Evolutionary conservation across 164 flowering plant genomes (phyloP).

Genomic region (Litsea cubeba): DNA sequence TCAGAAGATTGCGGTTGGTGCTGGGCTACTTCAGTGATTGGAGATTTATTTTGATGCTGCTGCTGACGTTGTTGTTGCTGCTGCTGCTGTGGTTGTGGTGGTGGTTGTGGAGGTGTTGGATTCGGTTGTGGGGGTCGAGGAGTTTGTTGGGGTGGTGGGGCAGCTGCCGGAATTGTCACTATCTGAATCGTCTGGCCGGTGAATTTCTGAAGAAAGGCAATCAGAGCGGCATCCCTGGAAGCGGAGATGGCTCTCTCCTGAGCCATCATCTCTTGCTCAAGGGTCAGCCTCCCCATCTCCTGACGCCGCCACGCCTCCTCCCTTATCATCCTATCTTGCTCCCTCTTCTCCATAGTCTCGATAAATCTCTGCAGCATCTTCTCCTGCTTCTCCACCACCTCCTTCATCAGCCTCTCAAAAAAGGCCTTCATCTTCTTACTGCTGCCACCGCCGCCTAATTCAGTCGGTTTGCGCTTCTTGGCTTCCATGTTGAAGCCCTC

Average conservation of each 20-base stretch:
- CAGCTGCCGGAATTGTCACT: slow-evolving; percentile 7
- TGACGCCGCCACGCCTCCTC: slow-evolving; percentile 80
- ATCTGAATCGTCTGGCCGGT: slow-evolving; percentile 49
- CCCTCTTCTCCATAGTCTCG: slow-evolving; percentile 68
- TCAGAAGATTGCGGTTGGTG: slow-evolving; percentile 27
- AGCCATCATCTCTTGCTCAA: slow-evolving; percentile 58
- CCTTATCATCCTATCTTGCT: slow-evolving; percentile 58
- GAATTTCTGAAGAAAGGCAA: slow-evolving; percentile 57
- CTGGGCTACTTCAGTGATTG: slow-evolving; percentile 8
- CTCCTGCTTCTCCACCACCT: slow-evolving; percentile 75
- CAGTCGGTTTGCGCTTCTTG: slow-evolving; percentile 38
- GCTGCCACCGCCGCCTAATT: slow-evolving; percentile 12
- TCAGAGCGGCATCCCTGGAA: slow-evolving; percentile 58
- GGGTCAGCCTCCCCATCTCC: slow-evolving; percentile 48
- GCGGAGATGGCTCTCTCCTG: slow-evolving; percentile 66
- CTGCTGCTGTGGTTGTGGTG: slow-evolving; percentile 11
- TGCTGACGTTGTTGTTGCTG: slow-evolving; percentile 15
- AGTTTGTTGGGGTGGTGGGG: slow-evolving; percentile 6
- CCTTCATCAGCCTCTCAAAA: slow-evolving; percentile 57
- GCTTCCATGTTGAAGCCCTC: slow-evolving; percentile 10
- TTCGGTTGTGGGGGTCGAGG: slow-evolving; percentile 12
- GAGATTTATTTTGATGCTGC: slow-evolving; percentile 9
- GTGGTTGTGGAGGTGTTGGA: slow-evolving; percentile 15
- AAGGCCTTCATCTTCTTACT: slow-evolving; percentile 46
- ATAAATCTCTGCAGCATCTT: slow-evolving; percentile 56